Conservation (phyloP, 163 green algal genomes). For the Volvox carteri region DNA sequence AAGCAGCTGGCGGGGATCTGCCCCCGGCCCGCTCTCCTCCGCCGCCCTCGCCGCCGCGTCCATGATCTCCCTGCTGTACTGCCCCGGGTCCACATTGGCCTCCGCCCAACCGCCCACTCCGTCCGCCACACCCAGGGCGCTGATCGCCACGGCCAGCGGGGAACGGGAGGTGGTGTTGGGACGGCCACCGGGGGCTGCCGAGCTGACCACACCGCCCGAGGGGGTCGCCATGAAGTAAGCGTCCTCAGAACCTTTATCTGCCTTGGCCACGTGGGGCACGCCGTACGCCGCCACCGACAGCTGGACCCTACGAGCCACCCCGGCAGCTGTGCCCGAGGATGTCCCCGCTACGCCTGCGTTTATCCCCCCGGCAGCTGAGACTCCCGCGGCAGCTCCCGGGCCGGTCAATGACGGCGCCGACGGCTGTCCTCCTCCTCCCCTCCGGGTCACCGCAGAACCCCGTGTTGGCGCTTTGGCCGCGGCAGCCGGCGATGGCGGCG, state of each 20-base stretch:
- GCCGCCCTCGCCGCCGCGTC: slow-evolving; percentile 32
- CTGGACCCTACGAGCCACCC: slow-evolving; percentile 6
- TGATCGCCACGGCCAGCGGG: neutral
- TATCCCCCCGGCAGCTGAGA: neutral
- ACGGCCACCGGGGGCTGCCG: no score
- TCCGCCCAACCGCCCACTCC: slow-evolving; percentile 95
- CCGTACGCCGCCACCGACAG: slow-evolving; percentile 43
- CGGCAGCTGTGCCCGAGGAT: neutral
- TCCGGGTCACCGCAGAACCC: neutral
- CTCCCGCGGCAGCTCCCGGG: no score
- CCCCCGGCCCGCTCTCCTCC: neutral
- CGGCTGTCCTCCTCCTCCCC: neutral
- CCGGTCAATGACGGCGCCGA: neutral
- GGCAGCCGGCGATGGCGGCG: neutral
- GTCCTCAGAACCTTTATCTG: slow-evolving; percentile 91
- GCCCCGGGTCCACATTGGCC: slow-evolving; percentile 87
- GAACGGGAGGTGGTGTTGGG: no score
- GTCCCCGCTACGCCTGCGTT: neutral
- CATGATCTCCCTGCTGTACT: slow-evolving; percentile 79
- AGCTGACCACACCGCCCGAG: neutral
- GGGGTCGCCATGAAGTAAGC: slow-evolving; percentile 86
- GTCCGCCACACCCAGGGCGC: slow-evolving; percentile 92
- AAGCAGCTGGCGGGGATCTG: slow-evolving; percentile 54
- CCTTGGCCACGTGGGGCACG: slow-evolving; percentile 61
- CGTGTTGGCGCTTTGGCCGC: neutral